Evolutionary conservation across 192 early-diverging fungal genomes (phyloP).

Genomic region (Kickxella alabastrina): DNA sequence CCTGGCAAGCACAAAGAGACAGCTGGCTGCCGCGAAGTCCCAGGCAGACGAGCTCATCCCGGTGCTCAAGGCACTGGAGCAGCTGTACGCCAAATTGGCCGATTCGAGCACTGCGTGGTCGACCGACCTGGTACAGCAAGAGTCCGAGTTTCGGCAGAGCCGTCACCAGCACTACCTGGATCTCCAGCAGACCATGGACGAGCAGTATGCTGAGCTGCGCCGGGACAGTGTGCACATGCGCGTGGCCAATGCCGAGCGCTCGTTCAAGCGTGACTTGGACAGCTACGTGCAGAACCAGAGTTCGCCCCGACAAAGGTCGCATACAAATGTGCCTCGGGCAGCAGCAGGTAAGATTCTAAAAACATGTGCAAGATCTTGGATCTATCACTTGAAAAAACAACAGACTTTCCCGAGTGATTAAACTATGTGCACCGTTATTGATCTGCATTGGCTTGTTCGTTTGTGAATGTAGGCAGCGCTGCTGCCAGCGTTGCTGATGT

Average conservation of each 20-base stretch:
- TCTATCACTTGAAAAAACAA: no score
- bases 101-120: slow-evolving; percentile 7
- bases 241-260: slow-evolving; percentile 28
- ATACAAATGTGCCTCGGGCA: background rate
- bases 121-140: slow-evolving; percentile 22
- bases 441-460: background rate
- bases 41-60: slow-evolving; percentile 19
- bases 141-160: slow-evolving; percentile 22
- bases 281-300: slow-evolving; percentile 21
- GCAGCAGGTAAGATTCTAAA: slow-evolving; percentile 2
- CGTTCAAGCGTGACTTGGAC: slow-evolving; percentile 45
- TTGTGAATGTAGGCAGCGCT: slow-evolving; percentile 2
- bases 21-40: slow-evolving; percentile 13
- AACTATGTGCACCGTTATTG: no score
- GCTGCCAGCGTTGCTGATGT: slow-evolving; percentile 9
- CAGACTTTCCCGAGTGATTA: no score
- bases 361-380: no score
- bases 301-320: background rate
- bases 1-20: slow-evolving; percentile 11
- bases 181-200: slow-evolving; percentile 42
- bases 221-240: slow-evolving; percentile 27
- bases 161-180: slow-evolving; percentile 36
- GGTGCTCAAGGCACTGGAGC: slow-evolving; percentile 14
- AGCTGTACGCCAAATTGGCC: slow-evolving; percentile 25
- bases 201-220: slow-evolving; percentile 31